Conservation (phyloP, 73 alveolate genomes). For the Tetrahymena elliotti region DNA sequence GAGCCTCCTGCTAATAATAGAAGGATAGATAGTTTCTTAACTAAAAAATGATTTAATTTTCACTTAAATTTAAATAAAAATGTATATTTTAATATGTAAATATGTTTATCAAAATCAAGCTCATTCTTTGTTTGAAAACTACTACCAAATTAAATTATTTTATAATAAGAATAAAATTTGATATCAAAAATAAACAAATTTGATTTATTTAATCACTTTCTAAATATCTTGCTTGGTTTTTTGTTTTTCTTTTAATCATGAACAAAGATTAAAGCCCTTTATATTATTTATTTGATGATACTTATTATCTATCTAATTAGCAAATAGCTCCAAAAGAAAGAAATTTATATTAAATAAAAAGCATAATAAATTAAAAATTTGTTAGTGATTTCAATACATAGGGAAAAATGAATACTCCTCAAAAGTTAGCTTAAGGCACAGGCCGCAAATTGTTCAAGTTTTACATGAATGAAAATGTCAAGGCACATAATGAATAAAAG, state of each 20-base stretch:
- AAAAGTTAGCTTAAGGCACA: not conserved
- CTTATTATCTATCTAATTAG: not conserved
- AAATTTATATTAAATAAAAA: not conserved
- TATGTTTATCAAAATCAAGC: too few relatives aligned
- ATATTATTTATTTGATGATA: too few relatives aligned
- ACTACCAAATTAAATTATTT: too few relatives aligned
- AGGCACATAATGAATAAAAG: conserved; percentile 6
- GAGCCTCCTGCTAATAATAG: not conserved
- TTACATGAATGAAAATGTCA: conserved; percentile 17
- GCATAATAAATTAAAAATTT: not conserved
- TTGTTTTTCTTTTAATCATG: too few relatives aligned
- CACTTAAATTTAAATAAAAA: too few relatives aligned
- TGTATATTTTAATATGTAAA: too few relatives aligned
- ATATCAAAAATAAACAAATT: not conserved
- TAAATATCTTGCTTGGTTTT: not conserved
- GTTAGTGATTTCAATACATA: not conserved
- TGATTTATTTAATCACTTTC: too few relatives aligned
- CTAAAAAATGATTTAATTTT: not conserved
- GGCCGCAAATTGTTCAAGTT: conserved; percentile 22
- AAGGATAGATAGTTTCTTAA: not conserved
- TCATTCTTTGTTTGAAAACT: too few relatives aligned
- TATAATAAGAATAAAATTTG: not conserved
- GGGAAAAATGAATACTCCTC: not conserved
- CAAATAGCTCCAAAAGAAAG: not conserved
- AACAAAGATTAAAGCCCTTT: not conserved